phyloP scores from a whole-genome alignment of 1,284 basidiomycete genomes.

The Vanrija sp. region DNA sequence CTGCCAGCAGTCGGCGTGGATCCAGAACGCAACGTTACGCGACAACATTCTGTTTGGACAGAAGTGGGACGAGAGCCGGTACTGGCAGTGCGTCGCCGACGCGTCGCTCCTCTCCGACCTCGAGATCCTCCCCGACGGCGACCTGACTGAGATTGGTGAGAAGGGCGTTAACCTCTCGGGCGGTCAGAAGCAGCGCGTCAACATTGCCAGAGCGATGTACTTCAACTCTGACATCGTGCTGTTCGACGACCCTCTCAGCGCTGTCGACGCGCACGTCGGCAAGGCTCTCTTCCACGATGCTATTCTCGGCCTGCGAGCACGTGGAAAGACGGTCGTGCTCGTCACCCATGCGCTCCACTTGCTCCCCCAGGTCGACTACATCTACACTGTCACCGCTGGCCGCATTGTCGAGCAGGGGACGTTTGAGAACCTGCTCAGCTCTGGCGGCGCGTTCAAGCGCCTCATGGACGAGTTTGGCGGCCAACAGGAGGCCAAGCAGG shows the following conservation, averaged over 20 bases:
- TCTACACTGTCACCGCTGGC: conserved; percentile 56
- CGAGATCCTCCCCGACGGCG: conserved; percentile 67
- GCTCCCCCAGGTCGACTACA: conserved; percentile 24
- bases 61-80: conserved; percentile 62
- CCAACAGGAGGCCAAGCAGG: conserved; percentile 45
- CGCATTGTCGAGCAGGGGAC: conserved; percentile 63
- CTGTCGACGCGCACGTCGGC: conserved; percentile 81
- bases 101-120: conserved; percentile 65
- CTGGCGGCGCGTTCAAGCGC: conserved; percentile 57
- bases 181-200: conserved; percentile 52
- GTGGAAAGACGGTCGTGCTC: conserved; percentile 71
- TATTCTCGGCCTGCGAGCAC: conserved; percentile 57
- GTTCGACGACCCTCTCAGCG: conserved; percentile 74
- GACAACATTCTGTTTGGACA: conserved; percentile 62
- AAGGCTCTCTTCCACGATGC: conserved; percentile 81
- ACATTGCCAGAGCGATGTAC: conserved; percentile 75
- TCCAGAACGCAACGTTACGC: conserved; percentile 70
- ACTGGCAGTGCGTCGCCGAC: conserved; percentile 62
- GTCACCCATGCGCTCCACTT: conserved; percentile 53
- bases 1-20: conserved; percentile 76
- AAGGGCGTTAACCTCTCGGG: conserved; percentile 51
- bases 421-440: conserved; percentile 56
- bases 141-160: conserved; percentile 56
- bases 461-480: conserved; percentile 65
- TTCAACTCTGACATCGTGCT: conserved; percentile 78